Base-by-base conservation (phyloP, 106 monocot species). In the Allium cepa region DNA sequence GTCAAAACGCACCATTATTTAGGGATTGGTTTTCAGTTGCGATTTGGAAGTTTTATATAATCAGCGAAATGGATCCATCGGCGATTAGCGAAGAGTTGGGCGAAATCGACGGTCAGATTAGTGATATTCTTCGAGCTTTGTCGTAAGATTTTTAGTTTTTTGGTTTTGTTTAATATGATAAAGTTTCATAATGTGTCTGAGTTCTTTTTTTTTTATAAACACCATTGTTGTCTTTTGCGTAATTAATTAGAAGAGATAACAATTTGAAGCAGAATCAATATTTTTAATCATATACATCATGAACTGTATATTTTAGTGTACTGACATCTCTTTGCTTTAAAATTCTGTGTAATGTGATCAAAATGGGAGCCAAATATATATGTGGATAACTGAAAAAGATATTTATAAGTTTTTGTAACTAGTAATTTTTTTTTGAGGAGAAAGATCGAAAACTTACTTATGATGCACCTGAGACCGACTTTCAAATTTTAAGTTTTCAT, bases 61-160 rank as follows among this genome's bases (percentile, higher is more conserved):
- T 45, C 47, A 13, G 45, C 11, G 28, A 67, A 59, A 91, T 91
- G 91, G 87, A 91, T 80, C 69, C 84, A 74, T 77, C 81, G 16
- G 66, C 50, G 57, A 69, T 91, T 47, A 91, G 76, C 66, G 84
- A 84, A 69, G 91, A 84, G 56, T 75, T 91, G 68, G 91, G 77
- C 59, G 79, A 79, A 63, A 77, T 87, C 61, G 91, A 91, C 8
- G 91, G 87, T 17, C 87, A 85, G 76, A 73, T 88, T 76, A 76
- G 47, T 12, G 88, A 92, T 59, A 72, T 88, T 45, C 77, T 92
- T 66, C 91, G 91, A 11, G 88, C 85, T 59, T 77, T 92, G 49
- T 82, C 88, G 91, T 91, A 87, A 87, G 86, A 45, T 70, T 64
- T 50, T 17, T 5, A 26, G 51, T 46, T 55, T 28, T 8, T 49